Base-by-base conservation (phyloP, 176 grass and related monocot genomes). In the Cenchrus fungigraminus region DNA sequence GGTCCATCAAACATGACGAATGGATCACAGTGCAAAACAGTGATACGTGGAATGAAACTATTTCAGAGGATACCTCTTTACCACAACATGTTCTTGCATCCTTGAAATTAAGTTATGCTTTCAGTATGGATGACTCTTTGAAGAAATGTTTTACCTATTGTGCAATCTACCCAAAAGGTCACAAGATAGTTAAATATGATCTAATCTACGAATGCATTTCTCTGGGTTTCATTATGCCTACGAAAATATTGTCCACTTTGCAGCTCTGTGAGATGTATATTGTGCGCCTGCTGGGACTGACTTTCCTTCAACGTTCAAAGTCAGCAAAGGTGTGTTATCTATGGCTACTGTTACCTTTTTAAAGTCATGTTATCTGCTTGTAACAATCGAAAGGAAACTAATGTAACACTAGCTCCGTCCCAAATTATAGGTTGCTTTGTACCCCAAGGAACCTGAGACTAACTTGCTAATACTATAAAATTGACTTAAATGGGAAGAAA, bases 131-230 rank as follows among this genome's bases (percentile, higher is more conserved):
- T 25, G 25, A 25, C 25, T 25, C 4, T 5, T 77, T 77, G 37
- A 77, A 28, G 74, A 2, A 10, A 25, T 77, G 74, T n/a, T 77
- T 77, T 61, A 57, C 54, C 17, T 79, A 85, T 1, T 85, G 78
- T 45, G 82, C 83, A 12, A 29, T 83, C 3, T 86, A 77, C 47
- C 65, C 63, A 7, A 83, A 86, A 68, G 76, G 77, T 43, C 14
- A 19, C 1, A 1, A 14, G 7, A 78, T 86, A 65, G 0, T 13
- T 9, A 66, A 86, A 57, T 2, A 68, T 22, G 71, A 77, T 69
- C 52, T 86, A 32, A 77, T 90, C 29, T 34, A 78, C 1, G 84
- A 90, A 72, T 90, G 88, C 84, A 71, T 76, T 25, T 45, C 40
- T 63, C 72, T 77, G 25, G 84, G n/a, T 37, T 82, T 90, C 8